Evolutionary conservation across 2,329 filamentous ascomycete genomes (phyloP), one percentile per base, ranked within the genome.

Genomic region (Ophiostoma angusticollis): DNA sequence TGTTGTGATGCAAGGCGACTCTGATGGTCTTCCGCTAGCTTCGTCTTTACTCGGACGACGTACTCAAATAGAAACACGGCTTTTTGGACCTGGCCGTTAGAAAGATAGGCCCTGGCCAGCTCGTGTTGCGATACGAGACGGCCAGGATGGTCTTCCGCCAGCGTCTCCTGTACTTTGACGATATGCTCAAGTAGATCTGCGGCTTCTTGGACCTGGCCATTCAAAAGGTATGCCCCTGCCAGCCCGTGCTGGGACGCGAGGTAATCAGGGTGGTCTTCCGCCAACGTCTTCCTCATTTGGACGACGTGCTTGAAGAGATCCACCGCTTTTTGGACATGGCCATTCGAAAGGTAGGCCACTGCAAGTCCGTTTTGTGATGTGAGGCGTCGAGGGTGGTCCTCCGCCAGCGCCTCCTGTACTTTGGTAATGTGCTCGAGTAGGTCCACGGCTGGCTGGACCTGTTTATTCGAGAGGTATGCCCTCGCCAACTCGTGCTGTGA

Each of bases 291-390:
- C 13, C 29, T 27, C 6, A 29, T 27, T 16, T 37, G 23, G 25
- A 14, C 19, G 12, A 35, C 38, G 23, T 35, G 28, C 8, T 14
- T 24, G 22, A 31, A 31, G 34, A n/a, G 37, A 34, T 21, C 9
- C 16, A 50, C 28, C 16, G 51, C 49, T 28, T 50, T 35, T 33
- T 46, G 38, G n/a, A 47, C 37, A 33, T 52, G 50, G 28, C 47
- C 42, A 28, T 40, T 46, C 17, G 19, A 29, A 8, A 22, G 13
- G 37, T 56, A 49, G n/a, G 44, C 44, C 13, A 1, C 2, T 17
- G 35, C 35, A 14, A 38, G 29, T 19, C 16, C 35, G 35, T 38
- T 28, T 13, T 38, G 28, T 9, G 35, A 38, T 6, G 35, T 8
- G n/a, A 38, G 35, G n/a, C 29, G 35, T 17, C 9, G 2, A 31